Conservation (phyloP, 306 rosid species). For the Pyrus betulifolia region DNA sequence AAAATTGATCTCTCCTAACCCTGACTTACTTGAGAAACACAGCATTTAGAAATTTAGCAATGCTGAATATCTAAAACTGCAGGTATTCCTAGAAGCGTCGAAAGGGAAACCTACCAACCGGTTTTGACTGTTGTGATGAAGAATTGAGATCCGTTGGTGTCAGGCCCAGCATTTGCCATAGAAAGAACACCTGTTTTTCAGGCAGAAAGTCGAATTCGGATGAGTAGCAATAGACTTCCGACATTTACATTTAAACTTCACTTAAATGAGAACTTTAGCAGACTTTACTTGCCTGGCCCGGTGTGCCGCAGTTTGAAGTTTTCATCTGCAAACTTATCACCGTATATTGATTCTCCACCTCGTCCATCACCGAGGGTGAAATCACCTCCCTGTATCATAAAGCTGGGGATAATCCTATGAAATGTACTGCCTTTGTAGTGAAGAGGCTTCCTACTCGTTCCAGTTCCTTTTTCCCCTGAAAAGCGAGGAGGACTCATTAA, state of each 20-base stretch:
- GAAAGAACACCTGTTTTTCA: constrained; percentile 59
- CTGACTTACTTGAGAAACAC: not conserved
- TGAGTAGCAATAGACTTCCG: not conserved
- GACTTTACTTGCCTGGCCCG: constrained; percentile 56
- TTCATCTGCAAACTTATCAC: constrained; percentile 66
- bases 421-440: constrained; percentile 72
- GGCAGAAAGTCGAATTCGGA: not conserved
- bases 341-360: constrained; percentile 86
- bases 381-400: constrained; percentile 92
- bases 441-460: constrained; percentile 54
- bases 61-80: too few relatives aligned
- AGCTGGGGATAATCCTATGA: constrained; percentile 76
- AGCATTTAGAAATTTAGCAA: not conserved
- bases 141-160: constrained; percentile 89
- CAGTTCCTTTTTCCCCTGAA: constrained; percentile 82
- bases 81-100: not conserved
- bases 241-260: not conserved
- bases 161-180: constrained; percentile 87
- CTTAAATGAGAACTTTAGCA: not conserved
- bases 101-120: constrained; percentile 43
- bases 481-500: constrained; percentile 4
- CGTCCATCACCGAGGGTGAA: constrained; percentile 77
- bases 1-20: not conserved
- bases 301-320: constrained; percentile 70
- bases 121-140: constrained; percentile 80